Conservation (phyloP, 345 rosid genomes). For the Aethionema arabicum region DNA sequence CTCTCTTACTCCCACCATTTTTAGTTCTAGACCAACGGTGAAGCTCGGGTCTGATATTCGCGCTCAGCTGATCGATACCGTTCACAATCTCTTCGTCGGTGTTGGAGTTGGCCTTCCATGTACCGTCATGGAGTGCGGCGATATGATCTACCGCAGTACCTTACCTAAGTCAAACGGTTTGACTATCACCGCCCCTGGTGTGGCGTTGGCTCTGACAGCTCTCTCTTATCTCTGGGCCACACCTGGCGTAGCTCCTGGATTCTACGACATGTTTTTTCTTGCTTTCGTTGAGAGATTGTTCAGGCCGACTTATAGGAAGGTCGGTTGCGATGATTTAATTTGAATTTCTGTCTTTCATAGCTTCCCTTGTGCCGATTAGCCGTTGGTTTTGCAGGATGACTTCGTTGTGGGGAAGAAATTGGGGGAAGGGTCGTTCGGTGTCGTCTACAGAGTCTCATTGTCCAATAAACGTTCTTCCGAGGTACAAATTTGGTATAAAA, state of each 20-base stretch:
- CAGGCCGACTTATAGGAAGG: conserved; percentile 78
- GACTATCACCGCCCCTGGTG: conserved; percentile 80
- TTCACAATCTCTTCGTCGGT: conserved; percentile 72
- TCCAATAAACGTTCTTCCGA: conserved; percentile 66
- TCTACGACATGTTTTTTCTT: conserved; percentile 92
- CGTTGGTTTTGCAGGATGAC: conserved; percentile 66
- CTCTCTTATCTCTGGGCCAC: conserved; percentile 97
- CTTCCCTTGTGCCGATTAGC: conserved; percentile 17
- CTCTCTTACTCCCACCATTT: conserved; percentile 28
- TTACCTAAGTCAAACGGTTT: conserved; percentile 77
- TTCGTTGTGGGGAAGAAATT: conserved; percentile 90
- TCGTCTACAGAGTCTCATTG: conserved; percentile 68
- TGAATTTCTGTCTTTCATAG: neutral
- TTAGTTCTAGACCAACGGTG: conserved; percentile 34
- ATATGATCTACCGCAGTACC: conserved; percentile 89
- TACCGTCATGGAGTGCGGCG: conserved; percentile 98
- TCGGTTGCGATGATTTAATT: conserved; percentile 19
- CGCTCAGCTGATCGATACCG: conserved; percentile 56
- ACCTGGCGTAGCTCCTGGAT: conserved; percentile 99
- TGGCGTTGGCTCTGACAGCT: conserved; percentile 68
- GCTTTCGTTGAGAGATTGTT: conserved; percentile 87
- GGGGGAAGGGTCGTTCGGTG: conserved; percentile 97
- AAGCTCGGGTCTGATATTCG: conserved; percentile 45
- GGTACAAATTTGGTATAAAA: conserved; percentile 40
- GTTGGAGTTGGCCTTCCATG: conserved; percentile 98